phyloP scores from a whole-genome alignment of 495 filamentous ascomycete species.

The Amorphotheca resinae region DNA sequence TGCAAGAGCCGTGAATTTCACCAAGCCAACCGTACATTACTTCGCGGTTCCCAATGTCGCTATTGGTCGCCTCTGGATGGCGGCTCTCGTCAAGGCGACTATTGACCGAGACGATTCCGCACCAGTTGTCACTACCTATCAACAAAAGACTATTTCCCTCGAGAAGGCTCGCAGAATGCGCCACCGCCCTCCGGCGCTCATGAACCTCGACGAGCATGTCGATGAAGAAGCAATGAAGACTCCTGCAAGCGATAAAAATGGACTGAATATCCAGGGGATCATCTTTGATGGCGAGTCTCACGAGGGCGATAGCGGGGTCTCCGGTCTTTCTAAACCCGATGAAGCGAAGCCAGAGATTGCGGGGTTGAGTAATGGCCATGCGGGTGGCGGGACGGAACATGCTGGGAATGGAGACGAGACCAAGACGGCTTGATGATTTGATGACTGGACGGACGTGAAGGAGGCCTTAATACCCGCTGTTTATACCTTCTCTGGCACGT shows the following conservation, averaged over 20 bases:
- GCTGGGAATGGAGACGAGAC: not conserved
- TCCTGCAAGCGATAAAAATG: constrained; percentile 23
- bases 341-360: constrained; percentile 9
- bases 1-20: constrained; percentile 87
- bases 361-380: not conserved
- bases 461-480: not conserved
- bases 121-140: constrained; percentile 77
- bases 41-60: constrained; percentile 88
- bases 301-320: constrained; percentile 37
- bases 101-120: constrained; percentile 84
- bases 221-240: constrained; percentile 20
- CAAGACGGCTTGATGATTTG: constrained; percentile 1
- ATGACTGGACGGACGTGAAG: not conserved
- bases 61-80: constrained; percentile 94
- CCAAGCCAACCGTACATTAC: constrained; percentile 91
- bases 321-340: constrained; percentile 22
- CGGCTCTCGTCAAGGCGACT: constrained; percentile 95
- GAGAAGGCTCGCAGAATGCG: constrained; percentile 19
- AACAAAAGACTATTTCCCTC: constrained; percentile 50
- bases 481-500: not conserved
- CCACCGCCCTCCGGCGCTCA: constrained; percentile 66
- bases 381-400: not conserved
- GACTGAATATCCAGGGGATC: constrained; percentile 32
- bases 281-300: constrained; percentile 23
- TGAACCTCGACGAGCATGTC: constrained; percentile 52